A percentile compares a stretch with the other conserved stretches of the same genome.
phyloP scores from a whole-genome alignment of 2,329 filamentous ascomycete genomes.

The Ramularia collo-cygni region DNA sequence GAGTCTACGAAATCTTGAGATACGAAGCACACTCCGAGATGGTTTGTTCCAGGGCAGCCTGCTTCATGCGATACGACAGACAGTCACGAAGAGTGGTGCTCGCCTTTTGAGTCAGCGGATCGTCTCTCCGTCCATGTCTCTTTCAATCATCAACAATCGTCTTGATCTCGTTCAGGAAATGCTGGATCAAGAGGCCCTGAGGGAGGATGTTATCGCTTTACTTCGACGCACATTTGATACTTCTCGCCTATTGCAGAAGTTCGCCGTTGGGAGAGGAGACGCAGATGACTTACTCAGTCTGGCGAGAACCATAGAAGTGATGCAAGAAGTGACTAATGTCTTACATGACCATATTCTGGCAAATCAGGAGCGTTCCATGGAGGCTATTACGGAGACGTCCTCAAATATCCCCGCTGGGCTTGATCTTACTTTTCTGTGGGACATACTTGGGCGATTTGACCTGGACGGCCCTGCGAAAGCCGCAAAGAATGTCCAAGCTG shows the following conservation, averaged over 20 bases:
- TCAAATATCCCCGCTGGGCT: conserved; percentile 28
- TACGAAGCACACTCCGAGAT: conserved; percentile 78
- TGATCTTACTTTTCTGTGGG: conserved; percentile 26
- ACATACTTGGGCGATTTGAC: conserved; percentile 49
- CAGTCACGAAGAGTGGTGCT: conserved; percentile 85
- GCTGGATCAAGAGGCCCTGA: conserved; percentile 57
- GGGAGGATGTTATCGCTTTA: conserved; percentile 61
- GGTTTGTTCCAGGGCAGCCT: conserved; percentile 73
- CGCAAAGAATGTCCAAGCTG: conserved; percentile 61
- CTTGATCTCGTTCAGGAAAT: conserved; percentile 77
- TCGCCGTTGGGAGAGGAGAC: conserved; percentile 85
- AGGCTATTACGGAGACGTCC: conserved; percentile 26
- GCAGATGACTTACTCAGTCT: conserved; percentile 82
- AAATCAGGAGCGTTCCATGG: conserved; percentile 19
- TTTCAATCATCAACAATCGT: conserved; percentile 68
- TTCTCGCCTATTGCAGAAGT: conserved; percentile 85
- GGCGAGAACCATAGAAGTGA: conserved; percentile 71
- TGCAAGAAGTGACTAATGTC: conserved; percentile 55
- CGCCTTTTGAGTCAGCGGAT: conserved; percentile 78
- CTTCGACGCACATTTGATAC: conserved; percentile 76
- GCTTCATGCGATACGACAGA: conserved; percentile 80
- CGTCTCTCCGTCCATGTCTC: conserved; percentile 80
- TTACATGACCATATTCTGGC: conserved; percentile 29
- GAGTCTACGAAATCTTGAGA: conserved; percentile 81
- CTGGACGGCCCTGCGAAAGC: conserved; percentile 62